Conservation (phyloP, 1,139 yeast species). For the Hanseniaspora uvarum region DNA sequence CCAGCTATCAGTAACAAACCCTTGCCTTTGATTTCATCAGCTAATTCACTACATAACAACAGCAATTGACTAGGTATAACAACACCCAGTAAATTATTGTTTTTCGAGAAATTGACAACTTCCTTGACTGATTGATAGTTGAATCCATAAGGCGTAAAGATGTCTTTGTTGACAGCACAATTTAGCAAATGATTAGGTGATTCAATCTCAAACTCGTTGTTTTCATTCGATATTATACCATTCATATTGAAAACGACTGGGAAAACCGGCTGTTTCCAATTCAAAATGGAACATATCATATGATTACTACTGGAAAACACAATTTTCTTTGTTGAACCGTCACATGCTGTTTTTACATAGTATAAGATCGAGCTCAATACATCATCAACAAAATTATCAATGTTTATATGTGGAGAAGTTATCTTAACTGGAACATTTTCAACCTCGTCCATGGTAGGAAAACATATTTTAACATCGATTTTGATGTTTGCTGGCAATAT, state of each 20-base stretch:
- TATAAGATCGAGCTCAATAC: constrained; percentile 64
- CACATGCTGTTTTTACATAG: constrained; percentile 54
- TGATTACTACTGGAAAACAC: constrained; percentile 82
- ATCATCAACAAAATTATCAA: constrained; percentile 67
- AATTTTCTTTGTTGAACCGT: constrained; percentile 38
- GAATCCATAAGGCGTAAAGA: constrained; percentile 22
- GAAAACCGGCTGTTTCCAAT: constrained; percentile 97
- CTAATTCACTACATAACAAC: constrained; percentile 62
- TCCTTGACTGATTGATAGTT: constrained; percentile 41
- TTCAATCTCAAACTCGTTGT: constrained; percentile 34
- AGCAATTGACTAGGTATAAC: constrained; percentile 65
- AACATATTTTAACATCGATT: constrained; percentile 66
- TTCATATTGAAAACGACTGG: constrained; percentile 83
- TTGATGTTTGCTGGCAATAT: constrained; percentile 50
- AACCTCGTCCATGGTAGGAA: constrained; percentile 66
- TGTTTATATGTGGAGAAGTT: constrained; percentile 37
- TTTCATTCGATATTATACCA: constrained; percentile 42
- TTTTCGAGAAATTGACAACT: constrained; percentile 62
- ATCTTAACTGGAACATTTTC: constrained; percentile 43
- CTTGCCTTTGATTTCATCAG: constrained; percentile 63
- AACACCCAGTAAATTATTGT: constrained; percentile 75
- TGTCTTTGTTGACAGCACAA: constrained; percentile 19
- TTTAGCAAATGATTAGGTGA: constrained; percentile 27
- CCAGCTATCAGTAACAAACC: constrained; percentile 78
- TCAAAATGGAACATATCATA: constrained; percentile 76